Base-by-base conservation (phyloP, 1,284 basidiomycete genomes). In the Trametes hirsuta region DNA sequence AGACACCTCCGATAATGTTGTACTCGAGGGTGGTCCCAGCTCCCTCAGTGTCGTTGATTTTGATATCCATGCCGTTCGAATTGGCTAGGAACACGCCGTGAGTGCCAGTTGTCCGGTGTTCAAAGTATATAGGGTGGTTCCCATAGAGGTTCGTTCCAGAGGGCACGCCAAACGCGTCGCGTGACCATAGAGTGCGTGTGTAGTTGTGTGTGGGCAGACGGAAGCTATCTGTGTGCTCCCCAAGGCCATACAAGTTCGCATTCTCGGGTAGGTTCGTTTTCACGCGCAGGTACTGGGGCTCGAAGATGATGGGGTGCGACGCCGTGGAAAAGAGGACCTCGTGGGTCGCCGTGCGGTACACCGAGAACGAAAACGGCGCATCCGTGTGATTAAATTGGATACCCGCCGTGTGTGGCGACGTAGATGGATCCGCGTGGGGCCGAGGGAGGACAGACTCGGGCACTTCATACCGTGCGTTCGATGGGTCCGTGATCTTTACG, bases 221-320 rank as follows among this genome's bases (percentile, higher is more conserved):
- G 80, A 90, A 90, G 0, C 81, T 69, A 58, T 89, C 83, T 6
- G 87, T 85, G 71, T 89, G 85, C 70, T 93, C 90, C 21, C 90
- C 91, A 4, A 93, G 80, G 2, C 91, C 91, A 66, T 92, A 93
- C 56, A 93, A 81, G 73, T 93, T 90, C 44, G 90, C 84, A 40
- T 82, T 75, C 6, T 69, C 55, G 0, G 85, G 84, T 1, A 88
- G 71, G 55, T 63, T 69, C 24, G 84, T 86, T 72, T 86, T 86
- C 55, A 91, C 72, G 58, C 90, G 88, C 15, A 93, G 78, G 69
- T 91, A 93, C 72, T 93, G 91, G 14, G 88, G 84, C 70, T 93
- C 90, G 66, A 90, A 91, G 64, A 93, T 84, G 69, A 92, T 74
- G 4, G 86, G 77, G 66, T 86, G 80, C 2, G 76, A 76, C 1